A percentile compares a stretch with the other conserved stretches of the same genome.
Conservation (phyloP, 352 stramenopile species). For the Phytophthora pinifolia region DNA sequence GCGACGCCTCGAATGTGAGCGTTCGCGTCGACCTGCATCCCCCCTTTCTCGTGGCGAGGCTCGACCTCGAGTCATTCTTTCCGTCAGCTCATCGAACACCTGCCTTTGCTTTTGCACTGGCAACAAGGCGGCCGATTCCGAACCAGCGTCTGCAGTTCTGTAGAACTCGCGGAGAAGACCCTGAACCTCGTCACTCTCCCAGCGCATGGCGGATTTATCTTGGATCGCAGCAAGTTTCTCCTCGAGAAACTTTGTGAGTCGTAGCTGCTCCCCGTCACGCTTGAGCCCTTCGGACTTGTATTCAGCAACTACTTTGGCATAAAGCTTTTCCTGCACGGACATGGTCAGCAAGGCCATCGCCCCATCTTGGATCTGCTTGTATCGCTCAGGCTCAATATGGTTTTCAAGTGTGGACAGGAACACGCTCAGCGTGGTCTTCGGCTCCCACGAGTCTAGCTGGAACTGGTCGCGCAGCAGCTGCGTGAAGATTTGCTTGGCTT, state of each 20-base stretch:
- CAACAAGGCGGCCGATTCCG: slow-evolving; percentile 17
- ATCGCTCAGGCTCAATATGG: slow-evolving; percentile 27
- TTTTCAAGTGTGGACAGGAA: slow-evolving; percentile 59
- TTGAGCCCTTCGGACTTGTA: slow-evolving; percentile 37
- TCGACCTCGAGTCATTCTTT: slow-evolving; percentile 1
- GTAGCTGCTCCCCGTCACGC: slow-evolving; percentile 31
- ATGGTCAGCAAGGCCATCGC: slow-evolving; percentile 40
- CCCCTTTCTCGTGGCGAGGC: not conserved
- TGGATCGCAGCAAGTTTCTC: slow-evolving; percentile 22
- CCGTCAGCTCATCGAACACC: slow-evolving; percentile 29
- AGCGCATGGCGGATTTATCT: slow-evolving; percentile 13
- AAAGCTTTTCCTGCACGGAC: slow-evolving; percentile 58
- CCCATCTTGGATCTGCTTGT: slow-evolving; percentile 42
- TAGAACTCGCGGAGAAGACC: slow-evolving; percentile 36
- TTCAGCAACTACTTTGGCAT: slow-evolving; percentile 41
- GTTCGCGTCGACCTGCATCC: slow-evolving; percentile 8
- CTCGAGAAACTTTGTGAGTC: slow-evolving; percentile 34
- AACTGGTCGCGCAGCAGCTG: slow-evolving; percentile 53
- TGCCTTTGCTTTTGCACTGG: slow-evolving; percentile 26
- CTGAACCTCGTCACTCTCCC: slow-evolving; percentile 28
- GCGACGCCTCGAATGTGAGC: slow-evolving; percentile 2
- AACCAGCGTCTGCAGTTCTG: slow-evolving; percentile 13
- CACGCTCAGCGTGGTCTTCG: slow-evolving; percentile 50
- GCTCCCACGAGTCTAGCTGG: slow-evolving; percentile 37
- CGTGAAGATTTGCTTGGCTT: slow-evolving; percentile 53